Conservation (phyloP, 768 basidiomycete genomes). For the Kwoniella dendrophila region DNA sequence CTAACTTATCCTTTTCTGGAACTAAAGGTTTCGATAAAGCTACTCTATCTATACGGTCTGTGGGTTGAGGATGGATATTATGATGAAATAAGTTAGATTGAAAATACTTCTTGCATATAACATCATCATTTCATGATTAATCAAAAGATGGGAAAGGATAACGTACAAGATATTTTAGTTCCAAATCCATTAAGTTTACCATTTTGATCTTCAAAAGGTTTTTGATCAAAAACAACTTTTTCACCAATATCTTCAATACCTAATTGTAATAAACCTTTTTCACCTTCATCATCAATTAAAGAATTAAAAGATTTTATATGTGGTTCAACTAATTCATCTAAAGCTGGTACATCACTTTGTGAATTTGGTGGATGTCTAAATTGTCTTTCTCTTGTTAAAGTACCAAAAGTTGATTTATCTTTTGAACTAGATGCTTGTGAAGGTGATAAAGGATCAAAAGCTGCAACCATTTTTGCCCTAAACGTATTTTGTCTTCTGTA, state of each 20-base stretch:
- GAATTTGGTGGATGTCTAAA: slow-evolving; percentile 76
- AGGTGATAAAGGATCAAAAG: slow-evolving; percentile 28
- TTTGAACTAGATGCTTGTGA: slow-evolving; percentile 22
- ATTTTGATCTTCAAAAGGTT: slow-evolving; percentile 59
- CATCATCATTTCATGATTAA: background rate
- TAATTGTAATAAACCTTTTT: slow-evolving; percentile 71
- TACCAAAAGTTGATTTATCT: slow-evolving; percentile 64
- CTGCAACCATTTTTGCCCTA: slow-evolving; percentile 24
- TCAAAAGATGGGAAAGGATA: background rate
- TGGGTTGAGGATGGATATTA: background rate
- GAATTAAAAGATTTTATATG: slow-evolving; percentile 97
- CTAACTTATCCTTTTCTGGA: slow-evolving; percentile 74
- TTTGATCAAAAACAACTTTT: slow-evolving; percentile 89
- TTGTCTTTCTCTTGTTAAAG: slow-evolving; percentile 72
- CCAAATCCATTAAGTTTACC: slow-evolving; percentile 67
- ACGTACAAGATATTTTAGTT: slow-evolving; percentile 65
- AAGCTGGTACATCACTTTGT: slow-evolving; percentile 72
- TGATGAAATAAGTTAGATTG: background rate
- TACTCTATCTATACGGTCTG: slow-evolving; percentile 90
- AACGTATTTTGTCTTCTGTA: too few relatives aligned
- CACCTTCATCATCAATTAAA: slow-evolving; percentile 87
- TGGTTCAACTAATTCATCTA: slow-evolving; percentile 90
- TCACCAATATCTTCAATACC: slow-evolving; percentile 82
- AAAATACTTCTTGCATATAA: background rate
- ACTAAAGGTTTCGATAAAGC: slow-evolving; percentile 83